These are phyloP conservation scores for Boletus vinaceobasis DNA, from an alignment of 768 basidiomycete genomes.

Conservation along the genomic window DNA sequence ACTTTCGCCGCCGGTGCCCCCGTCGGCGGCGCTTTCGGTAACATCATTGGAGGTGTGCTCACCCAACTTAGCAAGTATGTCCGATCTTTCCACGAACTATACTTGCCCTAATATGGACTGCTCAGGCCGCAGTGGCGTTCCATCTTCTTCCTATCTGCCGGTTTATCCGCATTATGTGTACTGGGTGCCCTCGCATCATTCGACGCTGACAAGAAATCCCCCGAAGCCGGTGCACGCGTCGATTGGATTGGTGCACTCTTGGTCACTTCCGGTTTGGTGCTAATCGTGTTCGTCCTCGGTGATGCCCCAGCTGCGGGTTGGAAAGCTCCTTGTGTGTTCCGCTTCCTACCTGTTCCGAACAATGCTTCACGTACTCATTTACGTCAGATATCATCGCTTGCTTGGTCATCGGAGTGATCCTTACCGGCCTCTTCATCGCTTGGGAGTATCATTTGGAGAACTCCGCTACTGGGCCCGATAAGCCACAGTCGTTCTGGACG, in stretches of 20 bases:
- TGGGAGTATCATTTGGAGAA: slow-evolving; percentile 68
- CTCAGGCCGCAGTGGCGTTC: slow-evolving; percentile 60
- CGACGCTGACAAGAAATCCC: slow-evolving; percentile 48
- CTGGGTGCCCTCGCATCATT: slow-evolving; percentile 57
- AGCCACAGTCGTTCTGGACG: slow-evolving; percentile 26
- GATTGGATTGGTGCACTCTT: slow-evolving; percentile 78
- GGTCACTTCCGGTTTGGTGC: slow-evolving; percentile 59
- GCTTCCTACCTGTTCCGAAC: not conserved
- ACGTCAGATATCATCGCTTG: slow-evolving; percentile 65
- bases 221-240: slow-evolving; percentile 45
- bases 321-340: slow-evolving; percentile 50
- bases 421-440: slow-evolving; percentile 52
- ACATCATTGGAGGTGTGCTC: slow-evolving; percentile 66
- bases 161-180: slow-evolving; percentile 49
- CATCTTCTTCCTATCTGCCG: slow-evolving; percentile 57
- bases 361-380: slow-evolving; percentile 19
- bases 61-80: slow-evolving; percentile 49
- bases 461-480: slow-evolving; percentile 6
- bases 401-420: slow-evolving; percentile 56
- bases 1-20: slow-evolving; percentile 85
- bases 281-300: slow-evolving; percentile 72
- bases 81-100: not conserved
- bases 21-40: slow-evolving; percentile 71
- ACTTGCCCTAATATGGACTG: not conserved
- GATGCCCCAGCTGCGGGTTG: slow-evolving; percentile 66